A percentile compares a stretch with the other conserved stretches of the same genome.
Conservation (phyloP, 441 rosid genomes). For the Gossypium schwendimanii region DNA sequence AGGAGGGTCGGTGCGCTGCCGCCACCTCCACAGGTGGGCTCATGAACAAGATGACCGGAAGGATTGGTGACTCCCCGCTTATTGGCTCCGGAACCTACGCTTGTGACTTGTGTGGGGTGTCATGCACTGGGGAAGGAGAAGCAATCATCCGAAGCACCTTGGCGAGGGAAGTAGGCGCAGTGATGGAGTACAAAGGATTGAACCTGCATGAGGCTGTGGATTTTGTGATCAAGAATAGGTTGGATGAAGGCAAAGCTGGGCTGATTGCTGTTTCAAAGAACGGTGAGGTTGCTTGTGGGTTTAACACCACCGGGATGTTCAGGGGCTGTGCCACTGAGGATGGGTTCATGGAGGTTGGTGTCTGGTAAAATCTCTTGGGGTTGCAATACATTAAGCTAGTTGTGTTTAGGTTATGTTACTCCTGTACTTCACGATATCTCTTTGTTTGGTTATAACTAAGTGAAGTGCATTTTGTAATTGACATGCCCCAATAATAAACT, state of each 20-base stretch:
- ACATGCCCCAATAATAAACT: slow-evolving; percentile 5
- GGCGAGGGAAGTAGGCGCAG: slow-evolving; percentile 83
- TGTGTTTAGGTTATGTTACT: neutral
- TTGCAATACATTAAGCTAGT: neutral
- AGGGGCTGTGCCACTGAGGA: slow-evolving; percentile 59
- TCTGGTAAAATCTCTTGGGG: slow-evolving; percentile 36
- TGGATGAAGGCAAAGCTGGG: slow-evolving; percentile 77
- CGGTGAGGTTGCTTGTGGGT: slow-evolving; percentile 62
- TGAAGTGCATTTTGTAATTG: neutral
- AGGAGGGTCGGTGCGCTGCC: slow-evolving; percentile 73
- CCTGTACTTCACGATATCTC: neutral
- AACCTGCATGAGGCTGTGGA: slow-evolving; percentile 69
- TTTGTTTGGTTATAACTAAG: neutral
- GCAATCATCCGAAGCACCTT: slow-evolving; percentile 79
- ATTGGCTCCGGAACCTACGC: slow-evolving; percentile 93
- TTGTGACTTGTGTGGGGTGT: slow-evolving; percentile 62
- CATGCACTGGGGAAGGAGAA: slow-evolving; percentile 95
- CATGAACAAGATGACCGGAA: slow-evolving; percentile 79
- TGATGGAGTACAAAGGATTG: slow-evolving; percentile 88
- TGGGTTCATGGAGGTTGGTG: slow-evolving; percentile 52
- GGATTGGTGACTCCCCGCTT: slow-evolving; percentile 89
- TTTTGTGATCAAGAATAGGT: slow-evolving; percentile 61
- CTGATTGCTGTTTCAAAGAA: slow-evolving; percentile 47
- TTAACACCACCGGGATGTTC: slow-evolving; percentile 55
- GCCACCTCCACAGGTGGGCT: slow-evolving; percentile 92